Evolutionary conservation across 2,329 filamentous ascomycete species (phyloP).

Genomic region (Orbilia ellipsospora): DNA sequence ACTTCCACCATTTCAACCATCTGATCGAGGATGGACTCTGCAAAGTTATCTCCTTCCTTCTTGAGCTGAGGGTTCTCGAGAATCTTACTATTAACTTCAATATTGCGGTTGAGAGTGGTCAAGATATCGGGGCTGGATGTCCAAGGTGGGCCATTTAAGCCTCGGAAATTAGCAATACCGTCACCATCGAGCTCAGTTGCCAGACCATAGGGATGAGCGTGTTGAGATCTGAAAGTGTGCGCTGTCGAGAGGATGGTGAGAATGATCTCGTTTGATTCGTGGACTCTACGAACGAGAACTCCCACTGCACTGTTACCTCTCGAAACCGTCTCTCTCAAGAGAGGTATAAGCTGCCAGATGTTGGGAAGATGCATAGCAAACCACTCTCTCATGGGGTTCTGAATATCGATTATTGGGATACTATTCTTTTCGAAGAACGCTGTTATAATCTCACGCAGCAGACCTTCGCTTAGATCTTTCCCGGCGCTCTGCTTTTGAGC

Average conservation of each 20-base stretch:
- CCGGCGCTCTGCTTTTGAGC: slow-evolving; percentile 54
- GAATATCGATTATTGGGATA: slow-evolving; percentile 12
- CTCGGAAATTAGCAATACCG: slow-evolving; percentile 74
- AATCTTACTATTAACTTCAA: slow-evolving; percentile 57
- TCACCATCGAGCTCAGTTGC: slow-evolving; percentile 73
- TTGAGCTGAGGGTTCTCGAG: slow-evolving; percentile 60
- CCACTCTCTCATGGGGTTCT: slow-evolving; percentile 50
- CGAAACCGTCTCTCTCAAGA: slow-evolving; percentile 33
- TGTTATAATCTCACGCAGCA: slow-evolving; percentile 55
- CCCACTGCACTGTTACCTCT: slow-evolving; percentile 17
- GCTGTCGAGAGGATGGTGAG: slow-evolving; percentile 60
- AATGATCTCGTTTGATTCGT: slow-evolving; percentile 81
- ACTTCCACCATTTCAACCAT: slow-evolving; percentile 69
- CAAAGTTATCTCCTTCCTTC: slow-evolving; percentile 45
- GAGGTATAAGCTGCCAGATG: slow-evolving; percentile 46
- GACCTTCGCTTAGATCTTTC: slow-evolving; percentile 56
- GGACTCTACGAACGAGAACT: slow-evolving; percentile 56
- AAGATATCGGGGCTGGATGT: slow-evolving; percentile 70
- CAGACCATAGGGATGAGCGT: slow-evolving; percentile 78
- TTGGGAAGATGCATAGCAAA: slow-evolving; percentile 54
- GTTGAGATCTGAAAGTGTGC: slow-evolving; percentile 73
- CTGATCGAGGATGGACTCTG: slow-evolving; percentile 67
- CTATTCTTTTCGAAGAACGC: slow-evolving; percentile 51
- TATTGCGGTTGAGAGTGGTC: slow-evolving; percentile 58
- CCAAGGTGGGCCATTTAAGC: slow-evolving; percentile 82